These are phyloP conservation scores for Gymnopilus junonius DNA, from an alignment of 768 basidiomycete species.

Conservation along the genomic window DNA sequence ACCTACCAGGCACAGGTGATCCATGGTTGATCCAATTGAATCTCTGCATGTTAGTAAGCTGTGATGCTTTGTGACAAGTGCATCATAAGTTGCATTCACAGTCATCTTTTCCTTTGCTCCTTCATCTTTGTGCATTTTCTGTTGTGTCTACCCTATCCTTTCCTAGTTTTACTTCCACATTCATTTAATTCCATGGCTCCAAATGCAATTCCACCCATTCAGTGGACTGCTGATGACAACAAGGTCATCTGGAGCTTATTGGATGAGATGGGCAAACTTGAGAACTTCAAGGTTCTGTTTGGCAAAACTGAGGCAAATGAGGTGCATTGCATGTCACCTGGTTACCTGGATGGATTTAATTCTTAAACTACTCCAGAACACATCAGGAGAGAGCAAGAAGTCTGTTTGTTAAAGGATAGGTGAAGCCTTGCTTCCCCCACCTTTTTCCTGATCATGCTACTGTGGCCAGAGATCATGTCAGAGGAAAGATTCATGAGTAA, in stretches of 20 bases:
- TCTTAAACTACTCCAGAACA: background rate
- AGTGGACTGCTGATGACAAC: constrained; percentile 7
- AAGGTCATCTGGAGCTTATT: constrained; percentile 10
- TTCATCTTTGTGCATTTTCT: background rate
- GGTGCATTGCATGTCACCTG: background rate
- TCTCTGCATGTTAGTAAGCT: no score
- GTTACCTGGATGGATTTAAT: background rate
- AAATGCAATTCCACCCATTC: background rate
- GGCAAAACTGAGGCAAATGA: constrained; percentile 18
- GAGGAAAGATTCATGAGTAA: background rate
- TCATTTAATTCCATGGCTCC: background rate
- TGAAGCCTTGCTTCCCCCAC: background rate
- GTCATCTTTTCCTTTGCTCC: background rate
- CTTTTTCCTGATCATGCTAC: background rate
- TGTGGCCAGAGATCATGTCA: background rate
- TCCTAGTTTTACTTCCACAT: background rate
- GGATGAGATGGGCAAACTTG: constrained; percentile 18
- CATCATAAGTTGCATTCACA: background rate
- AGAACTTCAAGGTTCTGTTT: constrained; percentile 25
- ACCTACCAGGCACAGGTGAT: no score
- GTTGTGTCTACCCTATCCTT: background rate
- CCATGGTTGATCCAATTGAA: no score
- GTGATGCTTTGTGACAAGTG: background rate
- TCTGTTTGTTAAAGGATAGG: background rate
- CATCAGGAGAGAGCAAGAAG: background rate